A percentile compares a stretch with the other conserved stretches of the same genome.
Evolutionary conservation across 192 early-diverging fungal genomes (phyloP).

Genomic region (Coemansia sp.): DNA sequence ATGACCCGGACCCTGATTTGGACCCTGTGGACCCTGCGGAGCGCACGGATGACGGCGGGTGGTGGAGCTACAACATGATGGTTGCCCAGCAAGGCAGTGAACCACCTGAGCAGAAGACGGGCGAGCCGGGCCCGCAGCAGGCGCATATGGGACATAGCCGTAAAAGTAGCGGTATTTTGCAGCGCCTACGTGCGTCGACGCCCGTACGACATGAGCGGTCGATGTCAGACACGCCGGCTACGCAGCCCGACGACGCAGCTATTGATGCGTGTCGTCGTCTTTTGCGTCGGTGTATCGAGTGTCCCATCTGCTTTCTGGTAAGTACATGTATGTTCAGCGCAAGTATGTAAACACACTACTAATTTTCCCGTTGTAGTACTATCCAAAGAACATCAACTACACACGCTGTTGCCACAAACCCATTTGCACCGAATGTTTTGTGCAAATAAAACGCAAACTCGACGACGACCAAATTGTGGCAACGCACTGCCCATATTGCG

Average conservation of each 20-base stretch:
- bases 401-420: slow-evolving; percentile 93
- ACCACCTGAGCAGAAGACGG: too few species aligned
- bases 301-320: slow-evolving; percentile 88
- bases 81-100: too few species aligned
- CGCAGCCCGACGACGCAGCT: background rate
- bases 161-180: slow-evolving; percentile 50
- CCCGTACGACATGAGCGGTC: background rate
- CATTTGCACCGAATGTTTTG: slow-evolving; percentile 96
- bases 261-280: slow-evolving; percentile 19
- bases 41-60: slow-evolving; percentile 23
- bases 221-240: background rate
- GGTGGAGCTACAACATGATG: slow-evolving; percentile 57
- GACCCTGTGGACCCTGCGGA: background rate
- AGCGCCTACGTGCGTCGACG: slow-evolving; percentile 13
- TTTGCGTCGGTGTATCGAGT: slow-evolving; percentile 68
- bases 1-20: slow-evolving; percentile 57
- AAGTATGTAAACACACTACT: too few species aligned
- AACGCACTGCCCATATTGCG: slow-evolving; percentile 85
- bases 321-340: too few species aligned
- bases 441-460: slow-evolving; percentile 86
- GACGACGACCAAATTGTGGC: slow-evolving; percentile 62
- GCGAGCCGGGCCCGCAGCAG: too few species aligned
- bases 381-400: slow-evolving; percentile 89
- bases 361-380: slow-evolving; percentile 52
- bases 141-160: slow-evolving; percentile 23